Conservation (phyloP, 495 filamentous ascomycete genomes). For the Aspergillus conjunctus region DNA sequence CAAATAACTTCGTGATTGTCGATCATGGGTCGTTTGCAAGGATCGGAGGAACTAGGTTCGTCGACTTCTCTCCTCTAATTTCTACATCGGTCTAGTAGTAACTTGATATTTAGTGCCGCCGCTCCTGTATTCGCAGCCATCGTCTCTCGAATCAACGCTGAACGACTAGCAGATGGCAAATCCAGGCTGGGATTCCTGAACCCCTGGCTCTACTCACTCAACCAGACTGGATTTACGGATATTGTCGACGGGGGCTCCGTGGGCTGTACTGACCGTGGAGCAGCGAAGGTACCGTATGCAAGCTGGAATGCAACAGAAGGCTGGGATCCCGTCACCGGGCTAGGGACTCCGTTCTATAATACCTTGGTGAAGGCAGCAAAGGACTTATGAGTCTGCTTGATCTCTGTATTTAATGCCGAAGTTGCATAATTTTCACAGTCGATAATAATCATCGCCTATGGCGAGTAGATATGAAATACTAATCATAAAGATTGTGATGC, state of each 20-base stretch:
- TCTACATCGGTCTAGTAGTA: not conserved
- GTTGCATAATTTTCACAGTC: too few relatives aligned
- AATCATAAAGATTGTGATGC: too few relatives aligned
- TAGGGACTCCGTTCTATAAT: slow-evolving; percentile 37
- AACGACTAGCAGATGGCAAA: slow-evolving; percentile 50
- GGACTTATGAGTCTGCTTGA: slow-evolving; percentile 2
- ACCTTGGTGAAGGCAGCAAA: slow-evolving; percentile 28
- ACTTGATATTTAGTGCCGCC: slow-evolving; percentile 35
- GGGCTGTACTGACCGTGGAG: slow-evolving; percentile 50
- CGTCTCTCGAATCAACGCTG: slow-evolving; percentile 60
- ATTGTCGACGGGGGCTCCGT: slow-evolving; percentile 55
- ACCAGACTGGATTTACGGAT: slow-evolving; percentile 55
- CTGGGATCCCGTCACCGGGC: slow-evolving; percentile 49
- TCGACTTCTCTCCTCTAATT: not conserved
- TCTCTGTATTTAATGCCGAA: not conserved
- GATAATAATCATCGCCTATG: too few relatives aligned
- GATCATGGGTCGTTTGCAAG: slow-evolving; percentile 40
- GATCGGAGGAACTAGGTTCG: slow-evolving; percentile 48
- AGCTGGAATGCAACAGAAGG: slow-evolving; percentile 62
- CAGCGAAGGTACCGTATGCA: slow-evolving; percentile 49
- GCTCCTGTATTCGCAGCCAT: slow-evolving; percentile 57
- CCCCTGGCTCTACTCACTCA: slow-evolving; percentile 60
- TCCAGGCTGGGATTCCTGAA: slow-evolving; percentile 63
- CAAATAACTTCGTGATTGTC: slow-evolving; percentile 39
- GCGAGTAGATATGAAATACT: too few relatives aligned